phyloP scores from a whole-genome alignment of 805 yeast genomes.

The Cyberlindnera meyerae region DNA sequence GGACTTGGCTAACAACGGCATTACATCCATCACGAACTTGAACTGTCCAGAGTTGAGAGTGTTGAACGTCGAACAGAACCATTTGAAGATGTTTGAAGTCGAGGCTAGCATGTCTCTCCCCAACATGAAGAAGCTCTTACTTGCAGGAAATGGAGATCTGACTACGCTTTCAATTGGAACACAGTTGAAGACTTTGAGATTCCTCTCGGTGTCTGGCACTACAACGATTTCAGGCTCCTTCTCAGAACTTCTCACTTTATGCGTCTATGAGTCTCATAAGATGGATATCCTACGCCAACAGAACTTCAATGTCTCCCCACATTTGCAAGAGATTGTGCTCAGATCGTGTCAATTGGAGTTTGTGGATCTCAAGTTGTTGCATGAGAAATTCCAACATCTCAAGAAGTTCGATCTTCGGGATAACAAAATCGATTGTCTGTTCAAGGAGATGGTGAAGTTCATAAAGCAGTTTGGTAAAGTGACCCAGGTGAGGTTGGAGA shows the following conservation, averaged over 20 bases:
- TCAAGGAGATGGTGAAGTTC: slow-evolving; percentile 6
- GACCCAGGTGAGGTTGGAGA: slow-evolving; percentile 6
- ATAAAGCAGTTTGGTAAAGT: slow-evolving; percentile 8
- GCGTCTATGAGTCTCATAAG: slow-evolving; percentile 1
- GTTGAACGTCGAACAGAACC: slow-evolving; percentile 8
- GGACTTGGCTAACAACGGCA: slow-evolving; percentile 12
- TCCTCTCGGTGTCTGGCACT: slow-evolving; percentile 4
- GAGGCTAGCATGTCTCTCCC: slow-evolving; percentile 1
- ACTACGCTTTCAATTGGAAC: neutral
- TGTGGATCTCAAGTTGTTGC: slow-evolving; percentile 3
- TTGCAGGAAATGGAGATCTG: slow-evolving; percentile 5
- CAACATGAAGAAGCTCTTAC: slow-evolving; percentile 9
- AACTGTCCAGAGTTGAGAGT: slow-evolving; percentile 1
- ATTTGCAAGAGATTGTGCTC: slow-evolving; percentile 6
- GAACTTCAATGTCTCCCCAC: neutral
- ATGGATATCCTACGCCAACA: neutral
- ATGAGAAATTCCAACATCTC: slow-evolving; percentile 7
- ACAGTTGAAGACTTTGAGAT: slow-evolving; percentile 3
- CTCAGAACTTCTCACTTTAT: slow-evolving; percentile 5
- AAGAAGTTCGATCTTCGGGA: slow-evolving; percentile 7
- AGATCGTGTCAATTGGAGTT: slow-evolving; percentile 6
- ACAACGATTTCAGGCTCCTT: slow-evolving; percentile 2
- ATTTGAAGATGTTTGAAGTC: slow-evolving; percentile 3
- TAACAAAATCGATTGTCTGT: slow-evolving; percentile 12
- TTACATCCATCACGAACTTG: slow-evolving; percentile 5